phyloP scores from a whole-genome alignment of 345 rosid species.

The Dimocarpus longan region DNA sequence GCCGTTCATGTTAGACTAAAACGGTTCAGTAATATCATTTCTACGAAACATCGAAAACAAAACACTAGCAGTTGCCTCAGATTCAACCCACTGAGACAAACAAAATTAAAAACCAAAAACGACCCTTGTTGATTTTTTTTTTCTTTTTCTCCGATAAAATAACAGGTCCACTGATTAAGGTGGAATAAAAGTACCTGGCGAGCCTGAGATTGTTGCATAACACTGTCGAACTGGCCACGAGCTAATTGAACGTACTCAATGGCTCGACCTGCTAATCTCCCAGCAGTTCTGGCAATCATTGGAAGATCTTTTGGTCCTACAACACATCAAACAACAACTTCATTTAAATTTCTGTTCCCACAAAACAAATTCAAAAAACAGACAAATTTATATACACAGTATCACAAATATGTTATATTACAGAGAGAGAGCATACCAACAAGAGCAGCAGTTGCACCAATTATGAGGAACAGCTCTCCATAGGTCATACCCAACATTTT shows the following conservation, averaged over 20 bases:
- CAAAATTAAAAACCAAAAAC: not conserved
- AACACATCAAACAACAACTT: slow-evolving; percentile 13
- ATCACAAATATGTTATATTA: not conserved
- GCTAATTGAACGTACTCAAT: slow-evolving; percentile 81
- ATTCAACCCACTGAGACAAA: not conserved
- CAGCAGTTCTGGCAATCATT: slow-evolving; percentile 68
- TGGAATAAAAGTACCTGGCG: slow-evolving; percentile 92
- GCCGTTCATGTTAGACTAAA: not conserved
- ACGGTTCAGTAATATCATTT: not conserved
- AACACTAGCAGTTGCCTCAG: not conserved
- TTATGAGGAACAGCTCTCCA: slow-evolving; percentile 63
- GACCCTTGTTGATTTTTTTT: too few relatives aligned
- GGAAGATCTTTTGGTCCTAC: slow-evolving; percentile 89
- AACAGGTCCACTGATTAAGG: not conserved
- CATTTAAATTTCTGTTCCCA: slow-evolving; percentile 4
- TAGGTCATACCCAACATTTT: slow-evolving; percentile 67
- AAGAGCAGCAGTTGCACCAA: slow-evolving; percentile 69
- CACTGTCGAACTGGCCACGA: slow-evolving; percentile 81
- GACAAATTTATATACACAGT: not conserved
- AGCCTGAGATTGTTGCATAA: slow-evolving; percentile 90
- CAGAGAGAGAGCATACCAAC: slow-evolving; percentile 44
- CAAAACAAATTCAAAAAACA: not conserved
- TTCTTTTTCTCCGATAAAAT: not conserved
- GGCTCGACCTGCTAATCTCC: slow-evolving; percentile 78
- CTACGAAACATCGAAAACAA: not conserved